Base-by-base conservation (phyloP, 2,329 filamentous ascomycete species). In the Neoarthrinium moseri region DNA sequence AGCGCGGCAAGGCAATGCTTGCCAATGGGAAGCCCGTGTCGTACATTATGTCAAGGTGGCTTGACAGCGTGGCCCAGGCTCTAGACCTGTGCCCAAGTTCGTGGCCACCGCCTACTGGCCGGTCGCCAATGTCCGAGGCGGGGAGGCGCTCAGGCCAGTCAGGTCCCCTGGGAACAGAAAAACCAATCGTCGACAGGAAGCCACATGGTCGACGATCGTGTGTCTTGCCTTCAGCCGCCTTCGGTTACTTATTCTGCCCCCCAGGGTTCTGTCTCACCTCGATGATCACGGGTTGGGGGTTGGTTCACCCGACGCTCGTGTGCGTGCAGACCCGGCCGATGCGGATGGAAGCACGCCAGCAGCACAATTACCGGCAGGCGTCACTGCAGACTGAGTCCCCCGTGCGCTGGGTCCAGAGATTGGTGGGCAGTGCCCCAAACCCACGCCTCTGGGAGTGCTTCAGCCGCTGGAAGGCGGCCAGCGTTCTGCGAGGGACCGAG, bases 71-170 rank as follows among this genome's bases (percentile, higher is more conserved):
- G 56, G 53, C 53, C 51, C 47, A 52, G 48, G 46, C 49, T 46
- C 50, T 50, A 47, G 27, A 41, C 51, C 50, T 43, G 45, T 51
- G 44, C 47, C 49, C n/a, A 40, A 39, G 50, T 53, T 56, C 55
- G 56, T 59, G 56, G 56, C 51, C 54, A 46, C 38, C 49, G 54
- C 54, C 52, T 57, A 59, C 54, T 59, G 56, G 57, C 51, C 53
- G 39, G 43, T 21, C 37, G 26, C 38, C 36, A 41, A 47, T n/a
- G n/a, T n/a, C n/a, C n/a, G n/a, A n/a, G n/a, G n/a, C n/a, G n/a
- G n/a, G n/a, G n/a, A n/a, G n/a, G n/a, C n/a, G n/a, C n/a, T n/a
- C n/a, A n/a, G n/a, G n/a, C n/a, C n/a, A n/a, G n/a, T n/a, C n/a
- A n/a, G n/a, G n/a, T n/a, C n/a, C n/a, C n/a, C n/a, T n/a, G n/a